Evolutionary conservation across 441 rosid genomes (phyloP).

Genomic region (Populus hybrid): DNA sequence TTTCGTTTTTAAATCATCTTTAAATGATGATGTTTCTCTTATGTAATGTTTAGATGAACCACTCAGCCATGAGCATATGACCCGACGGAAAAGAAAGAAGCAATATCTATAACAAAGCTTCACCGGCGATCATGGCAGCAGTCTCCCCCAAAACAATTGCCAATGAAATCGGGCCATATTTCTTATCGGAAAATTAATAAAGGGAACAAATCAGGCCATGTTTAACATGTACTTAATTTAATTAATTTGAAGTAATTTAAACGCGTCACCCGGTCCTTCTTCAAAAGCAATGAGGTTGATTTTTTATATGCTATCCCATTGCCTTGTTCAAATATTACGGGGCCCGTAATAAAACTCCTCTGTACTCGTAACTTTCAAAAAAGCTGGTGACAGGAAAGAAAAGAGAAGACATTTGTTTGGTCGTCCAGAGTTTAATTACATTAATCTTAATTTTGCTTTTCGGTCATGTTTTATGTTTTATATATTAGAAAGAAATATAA

Average conservation of each 20-base stretch:
- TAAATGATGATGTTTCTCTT: constrained; percentile 3
- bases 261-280: background rate
- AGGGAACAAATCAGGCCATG: too few relatives aligned
- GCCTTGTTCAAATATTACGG: background rate
- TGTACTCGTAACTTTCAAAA: background rate
- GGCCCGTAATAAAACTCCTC: background rate
- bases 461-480: too few relatives aligned
- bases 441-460: background rate
- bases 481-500: too few relatives aligned
- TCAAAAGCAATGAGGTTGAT: background rate
- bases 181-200: background rate
- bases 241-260: background rate
- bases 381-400: background rate
- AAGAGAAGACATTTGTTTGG: background rate
- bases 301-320: background rate
- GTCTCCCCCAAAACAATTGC: background rate
- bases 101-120: background rate
- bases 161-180: background rate
- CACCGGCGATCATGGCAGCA: background rate
- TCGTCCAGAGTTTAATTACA: background rate
- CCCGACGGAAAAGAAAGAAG: background rate
- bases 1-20: constrained; percentile 14
- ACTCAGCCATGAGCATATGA: background rate
- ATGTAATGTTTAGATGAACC: background rate
- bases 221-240: background rate